A percentile compares a stretch with the other conserved stretches of the same genome.
These are phyloP conservation scores for Chlorella vulgaris DNA, from an alignment of 139 green algal species.

Conservation along the genomic window DNA sequence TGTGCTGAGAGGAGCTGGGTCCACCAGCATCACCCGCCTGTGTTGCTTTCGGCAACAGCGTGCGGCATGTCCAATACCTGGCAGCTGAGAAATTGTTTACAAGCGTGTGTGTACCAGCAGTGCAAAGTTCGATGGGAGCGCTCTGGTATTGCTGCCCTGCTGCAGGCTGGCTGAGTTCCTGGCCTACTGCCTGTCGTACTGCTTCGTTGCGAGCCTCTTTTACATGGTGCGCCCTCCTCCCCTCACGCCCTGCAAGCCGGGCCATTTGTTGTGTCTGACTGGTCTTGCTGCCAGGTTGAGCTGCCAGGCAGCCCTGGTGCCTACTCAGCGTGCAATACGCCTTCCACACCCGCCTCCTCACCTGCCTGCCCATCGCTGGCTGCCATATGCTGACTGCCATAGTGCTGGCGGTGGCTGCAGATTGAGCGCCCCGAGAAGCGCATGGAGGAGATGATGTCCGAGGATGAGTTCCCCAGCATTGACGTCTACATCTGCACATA, in stretches of 20 bases:
- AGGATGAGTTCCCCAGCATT: slow-evolving; percentile 2
- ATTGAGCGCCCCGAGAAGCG: slow-evolving; percentile 10
- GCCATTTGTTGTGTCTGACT: background rate
- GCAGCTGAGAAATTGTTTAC: background rate
- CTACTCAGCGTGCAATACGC: background rate
- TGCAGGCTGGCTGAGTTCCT: slow-evolving; percentile 10
- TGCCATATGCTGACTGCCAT: too few relatives aligned
- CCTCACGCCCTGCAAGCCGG: too few relatives aligned
- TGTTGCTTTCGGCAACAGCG: background rate
- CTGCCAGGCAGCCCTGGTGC: background rate
- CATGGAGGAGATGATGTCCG: slow-evolving; percentile 24
- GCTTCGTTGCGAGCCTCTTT: slow-evolving; percentile 18
- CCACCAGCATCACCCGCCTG: background rate
- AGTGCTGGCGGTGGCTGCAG: background rate
- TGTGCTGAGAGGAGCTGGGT: background rate
- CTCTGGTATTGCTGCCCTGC: background rate
- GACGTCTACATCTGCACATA: slow-evolving; percentile 35
- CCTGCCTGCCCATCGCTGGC: background rate
- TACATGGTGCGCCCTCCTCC: slow-evolving; percentile 14
- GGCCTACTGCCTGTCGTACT: slow-evolving; percentile 27
- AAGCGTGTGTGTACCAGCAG: too few relatives aligned
- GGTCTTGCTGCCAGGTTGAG: background rate
- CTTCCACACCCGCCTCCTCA: background rate
- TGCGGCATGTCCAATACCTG: background rate
- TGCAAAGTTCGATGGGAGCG: background rate